Evolutionary conservation across 2,329 filamentous ascomycete species (phyloP), one percentile per base, ranked within the genome.

Genomic region (Diaporthe capsici): DNA sequence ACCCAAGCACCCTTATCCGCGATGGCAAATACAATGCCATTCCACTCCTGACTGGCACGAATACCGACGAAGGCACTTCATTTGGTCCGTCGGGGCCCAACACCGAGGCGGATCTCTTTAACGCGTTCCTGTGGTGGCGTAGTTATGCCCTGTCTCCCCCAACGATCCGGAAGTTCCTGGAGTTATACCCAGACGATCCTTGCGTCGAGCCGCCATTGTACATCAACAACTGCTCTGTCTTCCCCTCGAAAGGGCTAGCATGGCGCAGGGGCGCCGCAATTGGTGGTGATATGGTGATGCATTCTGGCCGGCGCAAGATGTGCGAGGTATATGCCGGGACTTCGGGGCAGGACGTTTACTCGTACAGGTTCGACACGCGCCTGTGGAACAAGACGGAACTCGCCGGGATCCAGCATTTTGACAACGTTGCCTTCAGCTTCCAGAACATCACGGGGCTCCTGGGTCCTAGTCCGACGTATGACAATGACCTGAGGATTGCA

Each of bases 401-500:
- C 76, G 83, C 84, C 10, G 87, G 86, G 2, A 84, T 86, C 25
- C 84, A 84, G 74, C 88, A 89, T 76, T 88, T 88, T 72, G 83
- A 84, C 78, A 88, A 89, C 67, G 87, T 88, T 0, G 86, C 86
- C 2, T 89, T 87, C 78, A 86, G 84, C 76, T 89, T 89, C 79
- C 86, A 89, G 79, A 89, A 89, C 73, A 87, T 88, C 61, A 84
- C 84, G 1, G 87, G 87, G 0, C 76, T 85, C 34, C 80, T 89
- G n/a, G 87, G 87, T 0, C 84, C 87, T 4, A 83, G 86, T 31
- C 87, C 87, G 0, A 76, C 83, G 68, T 86, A 84, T 44, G 84
- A 87, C 63, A 81, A 79, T 31, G 84, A 87, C 57, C 77, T 75
- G 15, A 76, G 75, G 55, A 77, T 86, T 17, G 84, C 85, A 8